phyloP scores from a whole-genome alignment of 371 early-diverging fungal genomes.

The Syncephalastrum monosporum region DNA sequence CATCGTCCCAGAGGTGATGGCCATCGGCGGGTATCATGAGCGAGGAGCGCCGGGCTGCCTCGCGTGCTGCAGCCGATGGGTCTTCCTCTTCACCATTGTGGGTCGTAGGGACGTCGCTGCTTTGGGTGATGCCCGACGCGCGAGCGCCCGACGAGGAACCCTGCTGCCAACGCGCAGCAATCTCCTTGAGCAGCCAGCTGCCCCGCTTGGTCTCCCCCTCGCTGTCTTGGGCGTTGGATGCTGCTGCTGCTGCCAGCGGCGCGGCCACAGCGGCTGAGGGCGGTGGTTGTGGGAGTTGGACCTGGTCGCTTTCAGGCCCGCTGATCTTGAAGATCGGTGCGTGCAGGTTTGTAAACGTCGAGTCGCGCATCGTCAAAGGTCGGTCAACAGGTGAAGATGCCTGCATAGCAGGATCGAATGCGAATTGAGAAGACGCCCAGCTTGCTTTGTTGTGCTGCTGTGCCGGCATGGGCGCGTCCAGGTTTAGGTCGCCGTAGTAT shows the following conservation, averaged over 20 bases:
- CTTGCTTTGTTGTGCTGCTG: too few species aligned
- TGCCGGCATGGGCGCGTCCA: background rate
- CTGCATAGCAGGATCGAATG: too few species aligned
- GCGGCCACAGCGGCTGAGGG: constrained; percentile 5
- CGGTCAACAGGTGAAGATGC: constrained; percentile 3
- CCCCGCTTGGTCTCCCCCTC: constrained; percentile 1
- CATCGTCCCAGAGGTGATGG: too few species aligned
- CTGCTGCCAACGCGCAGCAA: constrained; percentile 16
- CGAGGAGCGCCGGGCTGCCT: too few species aligned
- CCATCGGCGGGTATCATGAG: too few species aligned
- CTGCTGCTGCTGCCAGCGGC: background rate
- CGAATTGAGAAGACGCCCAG: too few species aligned
- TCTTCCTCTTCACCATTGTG: too few species aligned
- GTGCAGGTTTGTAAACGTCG: constrained; percentile 11
- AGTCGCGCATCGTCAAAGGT: constrained; percentile 12
- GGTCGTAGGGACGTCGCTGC: background rate
- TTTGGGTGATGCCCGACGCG: constrained; percentile 4
- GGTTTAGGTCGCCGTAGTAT: constrained; percentile 7
- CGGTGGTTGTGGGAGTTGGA: background rate
- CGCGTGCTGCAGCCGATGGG: too few species aligned
- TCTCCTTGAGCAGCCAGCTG: constrained; percentile 18
- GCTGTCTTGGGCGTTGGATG: background rate
- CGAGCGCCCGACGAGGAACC: constrained; percentile 14
- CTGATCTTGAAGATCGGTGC: constrained; percentile 12
- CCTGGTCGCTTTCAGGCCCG: constrained; percentile 3